Percentiles rank a stretch among this genome's conserved stretches.
phyloP scores from a whole-genome alignment of 1,284 basidiomycete genomes.

The Earliella scabrosa region DNA sequence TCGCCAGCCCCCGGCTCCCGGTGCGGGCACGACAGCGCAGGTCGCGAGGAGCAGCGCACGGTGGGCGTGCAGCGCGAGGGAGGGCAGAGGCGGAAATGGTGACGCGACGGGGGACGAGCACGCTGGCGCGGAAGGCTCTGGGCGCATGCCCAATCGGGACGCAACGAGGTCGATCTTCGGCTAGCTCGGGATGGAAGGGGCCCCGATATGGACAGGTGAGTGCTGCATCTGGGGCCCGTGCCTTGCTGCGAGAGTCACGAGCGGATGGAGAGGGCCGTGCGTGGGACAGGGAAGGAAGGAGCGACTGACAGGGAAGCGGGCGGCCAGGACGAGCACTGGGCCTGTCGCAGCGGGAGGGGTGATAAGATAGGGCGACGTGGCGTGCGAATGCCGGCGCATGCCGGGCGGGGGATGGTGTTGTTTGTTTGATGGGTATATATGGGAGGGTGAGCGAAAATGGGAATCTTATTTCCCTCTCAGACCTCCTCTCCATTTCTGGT shows the following conservation, averaged over 20 bases:
- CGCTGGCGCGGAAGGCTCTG: slow-evolving; percentile 20
- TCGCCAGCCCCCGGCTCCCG: background rate
- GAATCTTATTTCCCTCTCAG: slow-evolving; percentile 30
- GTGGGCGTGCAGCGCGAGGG: background rate
- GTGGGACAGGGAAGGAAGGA: slow-evolving; percentile 25
- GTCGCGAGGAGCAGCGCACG: background rate
- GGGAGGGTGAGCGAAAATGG: slow-evolving; percentile 30
- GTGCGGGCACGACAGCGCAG: background rate
- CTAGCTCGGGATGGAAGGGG: slow-evolving; percentile 30
- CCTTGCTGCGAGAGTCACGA: slow-evolving; percentile 36
- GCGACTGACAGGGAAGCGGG: slow-evolving; percentile 24
- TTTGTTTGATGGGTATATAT: slow-evolving; percentile 31
- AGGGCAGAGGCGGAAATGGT: slow-evolving; percentile 13
- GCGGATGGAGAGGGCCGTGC: slow-evolving; percentile 28
- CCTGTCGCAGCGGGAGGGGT: slow-evolving; percentile 20
- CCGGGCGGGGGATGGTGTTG: slow-evolving; percentile 24
- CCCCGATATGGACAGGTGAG: slow-evolving; percentile 17
- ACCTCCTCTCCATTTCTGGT: slow-evolving; percentile 27
- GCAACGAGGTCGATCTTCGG: slow-evolving; percentile 32
- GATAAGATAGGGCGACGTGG: slow-evolving; percentile 25
- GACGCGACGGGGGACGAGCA: slow-evolving; percentile 11
- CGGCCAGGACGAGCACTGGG: slow-evolving; percentile 22
- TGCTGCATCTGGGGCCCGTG: slow-evolving; percentile 25
- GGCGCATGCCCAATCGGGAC: slow-evolving; percentile 23
- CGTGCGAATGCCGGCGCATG: slow-evolving; percentile 22